Percentiles rank a stretch among this genome's conserved stretches.
These are phyloP conservation scores for Pulveroboletus sp. DNA, from an alignment of 768 basidiomycete genomes.

Conservation along the genomic window DNA sequence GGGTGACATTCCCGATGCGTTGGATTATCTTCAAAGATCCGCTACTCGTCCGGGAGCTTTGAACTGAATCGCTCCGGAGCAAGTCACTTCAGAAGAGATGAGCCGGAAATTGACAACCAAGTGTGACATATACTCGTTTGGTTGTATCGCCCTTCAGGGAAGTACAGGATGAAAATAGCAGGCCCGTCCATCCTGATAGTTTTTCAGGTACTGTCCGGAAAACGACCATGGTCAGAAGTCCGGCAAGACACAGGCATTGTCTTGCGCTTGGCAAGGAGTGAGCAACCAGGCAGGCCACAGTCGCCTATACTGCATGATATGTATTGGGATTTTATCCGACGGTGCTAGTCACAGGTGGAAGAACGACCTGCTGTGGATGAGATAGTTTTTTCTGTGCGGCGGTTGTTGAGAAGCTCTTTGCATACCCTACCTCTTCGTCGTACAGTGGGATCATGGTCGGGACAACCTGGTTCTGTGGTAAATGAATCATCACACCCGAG, in stretches of 20 bases:
- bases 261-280: conserved; percentile 3
- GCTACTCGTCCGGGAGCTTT: conserved; percentile 34
- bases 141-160: conserved; percentile 32
- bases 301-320: neutral
- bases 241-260: neutral
- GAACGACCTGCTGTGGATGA: neutral
- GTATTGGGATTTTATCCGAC: conserved; percentile 8
- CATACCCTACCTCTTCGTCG: neutral
- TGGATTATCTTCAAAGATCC: conserved; percentile 10
- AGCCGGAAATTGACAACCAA: conserved; percentile 2
- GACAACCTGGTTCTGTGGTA: too few relatives aligned
- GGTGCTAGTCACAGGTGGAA: conserved; percentile 1
- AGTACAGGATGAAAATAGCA: neutral
- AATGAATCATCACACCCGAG: too few relatives aligned
- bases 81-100: conserved; percentile 26
- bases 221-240: conserved; percentile 12
- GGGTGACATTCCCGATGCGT: conserved; percentile 3
- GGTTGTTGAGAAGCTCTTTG: neutral
- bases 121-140: conserved; percentile 19
- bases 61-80: conserved; percentile 43
- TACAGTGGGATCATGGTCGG: neutral
- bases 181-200: neutral
- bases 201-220: conserved; percentile 24
- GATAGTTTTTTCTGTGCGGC: neutral
- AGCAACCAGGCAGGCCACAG: conserved; percentile 2